Conservation (phyloP, 768 basidiomycete species). For the Phanerodontia chrysosporium region DNA sequence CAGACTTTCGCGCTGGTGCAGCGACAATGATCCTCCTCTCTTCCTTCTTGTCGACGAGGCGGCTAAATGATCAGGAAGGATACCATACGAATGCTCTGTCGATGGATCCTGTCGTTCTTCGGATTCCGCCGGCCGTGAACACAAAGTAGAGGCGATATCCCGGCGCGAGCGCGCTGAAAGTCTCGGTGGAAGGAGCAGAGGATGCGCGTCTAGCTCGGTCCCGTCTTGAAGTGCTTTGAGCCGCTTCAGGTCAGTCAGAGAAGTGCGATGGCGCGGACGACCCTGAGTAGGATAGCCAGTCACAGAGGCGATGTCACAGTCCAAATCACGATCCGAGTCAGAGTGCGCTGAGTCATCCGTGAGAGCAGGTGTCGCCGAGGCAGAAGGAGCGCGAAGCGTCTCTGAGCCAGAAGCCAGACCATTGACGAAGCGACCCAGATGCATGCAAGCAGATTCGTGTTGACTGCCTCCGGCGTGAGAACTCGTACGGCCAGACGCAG, state of each 20-base stretch:
- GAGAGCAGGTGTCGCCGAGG: slow-evolving; percentile 8
- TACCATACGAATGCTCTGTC: too few species aligned
- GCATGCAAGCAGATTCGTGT: too few species aligned
- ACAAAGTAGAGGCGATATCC: too few species aligned
- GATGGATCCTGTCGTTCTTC: too few species aligned
- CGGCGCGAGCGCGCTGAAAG: not conserved
- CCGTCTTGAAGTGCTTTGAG: not conserved
- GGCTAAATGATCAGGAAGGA: too few species aligned
- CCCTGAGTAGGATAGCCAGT: not conserved
- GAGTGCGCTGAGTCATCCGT: slow-evolving; percentile 8
- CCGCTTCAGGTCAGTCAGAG: not conserved
- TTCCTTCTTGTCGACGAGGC: too few species aligned
- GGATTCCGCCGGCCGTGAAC: too few species aligned
- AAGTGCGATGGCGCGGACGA: too few species aligned
- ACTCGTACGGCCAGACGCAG: not conserved
- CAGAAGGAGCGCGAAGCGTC: not conserved
- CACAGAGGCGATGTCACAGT: not conserved
- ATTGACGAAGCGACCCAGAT: not conserved
- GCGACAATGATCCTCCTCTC: too few species aligned
- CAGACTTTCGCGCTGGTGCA: too few species aligned
- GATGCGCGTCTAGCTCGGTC: not conserved
- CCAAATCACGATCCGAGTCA: slow-evolving; percentile 17
- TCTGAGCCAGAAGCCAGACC: not conserved
- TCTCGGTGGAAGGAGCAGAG: not conserved
- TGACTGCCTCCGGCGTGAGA: too few species aligned